These are phyloP conservation scores for Canariomyces notabilis DNA, from an alignment of 2,329 filamentous ascomycete species.

Conservation along the genomic window DNA sequence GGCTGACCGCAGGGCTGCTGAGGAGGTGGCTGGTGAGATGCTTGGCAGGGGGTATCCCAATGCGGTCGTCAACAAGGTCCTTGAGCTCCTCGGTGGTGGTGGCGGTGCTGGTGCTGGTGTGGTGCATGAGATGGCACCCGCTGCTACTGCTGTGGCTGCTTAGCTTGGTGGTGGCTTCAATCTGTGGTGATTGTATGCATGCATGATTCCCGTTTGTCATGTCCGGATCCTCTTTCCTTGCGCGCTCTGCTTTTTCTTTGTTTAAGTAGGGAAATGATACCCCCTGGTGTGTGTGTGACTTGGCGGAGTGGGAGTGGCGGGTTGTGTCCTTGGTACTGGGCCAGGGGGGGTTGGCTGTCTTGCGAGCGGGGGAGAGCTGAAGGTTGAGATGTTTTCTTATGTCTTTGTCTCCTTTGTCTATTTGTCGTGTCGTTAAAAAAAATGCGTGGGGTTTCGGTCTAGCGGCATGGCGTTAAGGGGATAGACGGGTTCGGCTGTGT, in stretches of 20 bases:
- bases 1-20: conserved; percentile 72
- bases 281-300: conserved; percentile 16
- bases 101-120: no score
- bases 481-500: no score
- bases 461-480: no score
- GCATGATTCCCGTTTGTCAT: no score
- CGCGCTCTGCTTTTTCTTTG: conserved; percentile 12
- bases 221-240: conserved; percentile 9
- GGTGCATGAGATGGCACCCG: conserved; percentile 34
- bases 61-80: conserved; percentile 88
- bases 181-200: no score
- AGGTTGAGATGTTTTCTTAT: neutral
- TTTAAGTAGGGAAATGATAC: conserved; percentile 22
- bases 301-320: neutral
- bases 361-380: neutral
- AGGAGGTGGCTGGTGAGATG: conserved; percentile 82
- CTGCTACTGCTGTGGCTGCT: conserved; percentile 6
- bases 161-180: neutral
- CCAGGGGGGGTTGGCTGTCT: neutral
- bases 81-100: conserved; percentile 72
- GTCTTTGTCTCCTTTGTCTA: neutral
- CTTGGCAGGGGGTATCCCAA: conserved; percentile 82
- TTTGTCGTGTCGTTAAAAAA: conserved; percentile 3
- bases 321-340: neutral
- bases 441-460: no score